Evolutionary conservation across 2,329 filamentous ascomycete genomes (phyloP), one percentile per base, ranked within the genome.

Genomic region (Botrytis cinerea): DNA sequence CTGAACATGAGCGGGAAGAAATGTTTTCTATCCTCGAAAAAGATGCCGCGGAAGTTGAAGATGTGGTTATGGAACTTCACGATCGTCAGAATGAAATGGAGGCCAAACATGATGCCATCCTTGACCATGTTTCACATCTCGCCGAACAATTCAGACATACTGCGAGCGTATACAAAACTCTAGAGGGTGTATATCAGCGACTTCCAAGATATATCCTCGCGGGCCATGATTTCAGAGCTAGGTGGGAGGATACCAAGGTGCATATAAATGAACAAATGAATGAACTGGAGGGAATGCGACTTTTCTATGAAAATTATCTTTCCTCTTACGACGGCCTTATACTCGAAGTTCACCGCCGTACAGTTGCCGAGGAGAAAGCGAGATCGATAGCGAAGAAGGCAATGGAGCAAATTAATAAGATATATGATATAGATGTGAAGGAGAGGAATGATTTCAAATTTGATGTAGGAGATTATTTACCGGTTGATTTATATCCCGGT

Each of bases 281-380:
- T 16, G 93, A 97, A 79, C 91, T 98, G 82, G 90, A 92, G 70
- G 89, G 89, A 35, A 88, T 98, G 78, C 87, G 90, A 18, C 85
- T 89, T n/a, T 93, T 98, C 78, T 98, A 98, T 82, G 92, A 95
- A 75, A 91, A 92, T 28, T 99, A 98, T 79, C 87, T 93, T 32
- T 88, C 90, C 70, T 93, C 94, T 0, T 98, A 99, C 80, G 92
- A 94, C 77, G 90, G 91, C 32, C 85, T 99, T 20, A 87, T 98
- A 38, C 87, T 97, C 1, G 96, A 99, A 81, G 91, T 94, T 9
- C 91, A 92, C 70, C 87, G 96, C 38, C 88, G 96, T 16, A 89
- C 89, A 74, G 85, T 87, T 22, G 89, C 93, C 51, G 92, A 96
- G 78, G 89, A 91, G 46, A 90, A 92, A 75, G 91, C 97, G 70